Evolutionary conservation across 2,329 filamentous ascomycete species (phyloP), one percentile per base, ranked within the genome.

Genomic region (Grosmannia huntii): DNA sequence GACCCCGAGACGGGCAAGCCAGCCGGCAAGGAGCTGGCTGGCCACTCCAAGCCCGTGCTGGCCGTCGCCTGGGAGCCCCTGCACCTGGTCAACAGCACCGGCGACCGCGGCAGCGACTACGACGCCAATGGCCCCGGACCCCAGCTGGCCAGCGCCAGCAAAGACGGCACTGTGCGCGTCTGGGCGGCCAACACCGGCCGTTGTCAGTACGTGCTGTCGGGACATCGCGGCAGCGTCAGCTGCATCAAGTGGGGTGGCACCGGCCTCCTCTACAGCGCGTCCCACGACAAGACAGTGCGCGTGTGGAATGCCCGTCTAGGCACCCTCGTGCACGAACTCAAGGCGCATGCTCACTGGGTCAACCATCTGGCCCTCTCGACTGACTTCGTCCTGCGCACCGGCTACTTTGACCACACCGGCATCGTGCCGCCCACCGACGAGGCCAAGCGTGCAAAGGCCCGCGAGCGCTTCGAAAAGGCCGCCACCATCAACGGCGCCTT

Each of bases 241-340:
- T 96, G 91, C 69, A 90, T 97, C 4, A 85, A 86, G 65, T 99
- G 94, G 94, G 94, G 94, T 59, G 92, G 92, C n/a, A 87, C 84
- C 1, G 90, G 90, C 4, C 76, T 82, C 60, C 85, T 95, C 62
- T 95, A 94, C 73, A 90, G 87, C 9, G 83, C 82, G 23, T 95
- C 89, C 38, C 90, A 95, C 68, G 92, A 96, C 74, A 95, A 95
- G 76, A 92, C 86, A 1, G 83, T 97, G 64, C 90, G 92, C 65
- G 83, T 96, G 5, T 99, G 92, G 91, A 85, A 94, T 66, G 82
- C 88, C 0, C 78, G 79, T 46, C 84, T 86, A 62, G 94, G 92
- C 33, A 90, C 85, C 2, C 75, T 96, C 25, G 76, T 90, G 57
- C 88, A 94, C 69, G 91, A 86, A 0, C 75, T 97, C 10, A 69